Evolutionary conservation across 495 filamentous ascomycete genomes (phyloP), one percentile per base, ranked within the genome.

Genomic region (Recurvomyces mirabilis): DNA sequence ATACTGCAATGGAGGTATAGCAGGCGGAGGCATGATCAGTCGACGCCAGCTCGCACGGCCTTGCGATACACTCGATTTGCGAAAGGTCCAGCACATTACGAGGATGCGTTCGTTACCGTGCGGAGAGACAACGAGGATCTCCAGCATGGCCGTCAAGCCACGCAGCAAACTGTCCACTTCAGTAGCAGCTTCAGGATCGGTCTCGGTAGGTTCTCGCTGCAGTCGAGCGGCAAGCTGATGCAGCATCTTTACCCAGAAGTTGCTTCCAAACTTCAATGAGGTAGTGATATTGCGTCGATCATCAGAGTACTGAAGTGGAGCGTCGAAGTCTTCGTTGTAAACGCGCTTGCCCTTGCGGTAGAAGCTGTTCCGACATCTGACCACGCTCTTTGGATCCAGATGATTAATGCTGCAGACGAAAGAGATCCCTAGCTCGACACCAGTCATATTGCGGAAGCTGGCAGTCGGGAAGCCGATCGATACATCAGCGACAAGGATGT

Each of bases 191-290:
- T 40, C 38, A 22, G 25, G 35, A 11, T 18, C 20, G 18, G 11
- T 24, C 1, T 34, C 29, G 30, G 24, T 14, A 51, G 40, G 11
- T 14, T 47, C 15, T 46, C 24, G 45, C 28, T 24, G 34, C 15
- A 59, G 33, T 13, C 29, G 40, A 9, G 43, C 43, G 10, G 50
- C 46, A 4, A 61, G 45, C 20, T 47, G 34, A 21, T 32, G 34
- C 20, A 63, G 41, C 22, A 40, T 56, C 3, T 42, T 24, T 10
- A 53, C 62, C 62, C 60, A 65, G 47, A 61, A 62, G 1, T 38
- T 48, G 41, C 60, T 62, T 1, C 60, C 57, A 38, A 65, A 63
- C 37, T 35, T 53, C 44, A 42, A 36, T 6, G 15, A 54, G 33
- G 15, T 43, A 10, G 38, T 47, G 38, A 22, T 23, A 7, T 43